These are phyloP conservation scores for Chlamydomonas sp. DNA, from an alignment of 139 green algal species.

Conservation along the genomic window DNA sequence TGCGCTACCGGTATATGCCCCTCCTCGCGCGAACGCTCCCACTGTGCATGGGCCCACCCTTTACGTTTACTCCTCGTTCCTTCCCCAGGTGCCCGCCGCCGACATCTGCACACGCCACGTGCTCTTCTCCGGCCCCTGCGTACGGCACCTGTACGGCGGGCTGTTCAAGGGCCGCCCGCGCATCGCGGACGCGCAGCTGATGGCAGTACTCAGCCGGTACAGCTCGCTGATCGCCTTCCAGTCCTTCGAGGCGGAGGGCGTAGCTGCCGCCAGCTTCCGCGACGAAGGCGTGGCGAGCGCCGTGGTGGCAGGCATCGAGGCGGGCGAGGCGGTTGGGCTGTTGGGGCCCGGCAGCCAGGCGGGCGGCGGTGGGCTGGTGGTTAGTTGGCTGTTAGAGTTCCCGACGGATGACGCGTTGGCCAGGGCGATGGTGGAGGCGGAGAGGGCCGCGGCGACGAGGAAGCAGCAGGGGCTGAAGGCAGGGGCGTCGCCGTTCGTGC, in stretches of 20 bases:
- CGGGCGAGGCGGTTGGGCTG: constrained; percentile 20
- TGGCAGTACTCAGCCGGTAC: constrained; percentile 2
- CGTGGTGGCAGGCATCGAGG: constrained; percentile 13
- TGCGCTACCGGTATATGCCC: no score
- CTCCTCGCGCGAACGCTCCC: no score
- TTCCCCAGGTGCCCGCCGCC: constrained; percentile 7
- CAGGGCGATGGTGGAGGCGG: constrained; percentile 24
- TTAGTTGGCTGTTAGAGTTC: constrained; percentile 31
- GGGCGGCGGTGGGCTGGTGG: neutral
- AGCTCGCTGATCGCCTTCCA: constrained; percentile 23
- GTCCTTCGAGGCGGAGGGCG: constrained; percentile 15
- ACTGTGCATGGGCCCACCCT: neutral
- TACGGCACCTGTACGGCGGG: constrained; percentile 19
- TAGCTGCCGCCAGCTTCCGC: constrained; percentile 12
- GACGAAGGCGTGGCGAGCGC: constrained; percentile 9
- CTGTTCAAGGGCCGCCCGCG: constrained; percentile 8
- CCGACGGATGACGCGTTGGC: constrained; percentile 28
- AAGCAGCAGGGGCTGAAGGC: neutral
- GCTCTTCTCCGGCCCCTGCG: constrained; percentile 20
- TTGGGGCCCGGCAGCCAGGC: constrained; percentile 23
- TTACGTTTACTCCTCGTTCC: neutral
- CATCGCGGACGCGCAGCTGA: constrained; percentile 18
- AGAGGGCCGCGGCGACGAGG: neutral
- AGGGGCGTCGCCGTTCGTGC: no score
- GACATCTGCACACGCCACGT: constrained; percentile 31